Evolutionary conservation across 2,329 filamentous ascomycete genomes (phyloP).

Genomic region (Aspergillus sp.): DNA sequence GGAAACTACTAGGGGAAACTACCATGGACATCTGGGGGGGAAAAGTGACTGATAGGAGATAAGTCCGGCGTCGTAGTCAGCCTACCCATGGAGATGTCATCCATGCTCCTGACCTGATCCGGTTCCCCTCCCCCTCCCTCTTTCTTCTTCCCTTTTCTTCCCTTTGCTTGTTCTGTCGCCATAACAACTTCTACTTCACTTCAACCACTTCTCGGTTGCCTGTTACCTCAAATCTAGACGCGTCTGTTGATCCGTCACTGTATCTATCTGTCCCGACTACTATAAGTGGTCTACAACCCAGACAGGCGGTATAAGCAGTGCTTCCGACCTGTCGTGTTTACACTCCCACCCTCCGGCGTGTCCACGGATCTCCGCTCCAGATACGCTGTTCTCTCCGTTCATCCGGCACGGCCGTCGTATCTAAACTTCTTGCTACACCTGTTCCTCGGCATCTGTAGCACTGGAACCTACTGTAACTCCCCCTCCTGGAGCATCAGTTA

Average conservation of each 20-base stretch:
- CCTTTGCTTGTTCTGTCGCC: neutral
- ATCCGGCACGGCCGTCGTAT: neutral
- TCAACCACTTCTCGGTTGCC: neutral
- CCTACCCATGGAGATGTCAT: constrained; percentile 24
- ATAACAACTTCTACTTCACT: constrained; percentile 3
- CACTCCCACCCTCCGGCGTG: constrained; percentile 33
- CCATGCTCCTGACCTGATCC: constrained; percentile 28
- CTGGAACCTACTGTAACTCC: neutral
- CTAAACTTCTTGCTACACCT: neutral
- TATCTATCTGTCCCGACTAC: neutral
- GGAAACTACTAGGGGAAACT: too few relatives aligned
- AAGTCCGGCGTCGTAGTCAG: constrained; percentile 18
- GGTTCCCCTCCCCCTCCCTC: constrained; percentile 21
- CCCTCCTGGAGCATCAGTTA: neutral
- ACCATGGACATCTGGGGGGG: neutral
- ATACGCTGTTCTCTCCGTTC: constrained; percentile 22
- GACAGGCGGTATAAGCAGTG: constrained; percentile 26
- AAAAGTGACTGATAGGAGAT: constrained; percentile 17
- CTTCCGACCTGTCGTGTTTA: constrained; percentile 25
- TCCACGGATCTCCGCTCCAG: constrained; percentile 31
- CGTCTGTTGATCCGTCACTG: constrained; percentile 1
- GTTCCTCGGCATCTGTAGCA: neutral
- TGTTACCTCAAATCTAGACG: neutral
- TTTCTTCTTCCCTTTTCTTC: constrained; percentile 17
- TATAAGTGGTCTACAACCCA: neutral